Evolutionary conservation across 129 eudicot species (phyloP), one percentile per base, ranked within the genome.

Genomic region (Artemisia annua): DNA sequence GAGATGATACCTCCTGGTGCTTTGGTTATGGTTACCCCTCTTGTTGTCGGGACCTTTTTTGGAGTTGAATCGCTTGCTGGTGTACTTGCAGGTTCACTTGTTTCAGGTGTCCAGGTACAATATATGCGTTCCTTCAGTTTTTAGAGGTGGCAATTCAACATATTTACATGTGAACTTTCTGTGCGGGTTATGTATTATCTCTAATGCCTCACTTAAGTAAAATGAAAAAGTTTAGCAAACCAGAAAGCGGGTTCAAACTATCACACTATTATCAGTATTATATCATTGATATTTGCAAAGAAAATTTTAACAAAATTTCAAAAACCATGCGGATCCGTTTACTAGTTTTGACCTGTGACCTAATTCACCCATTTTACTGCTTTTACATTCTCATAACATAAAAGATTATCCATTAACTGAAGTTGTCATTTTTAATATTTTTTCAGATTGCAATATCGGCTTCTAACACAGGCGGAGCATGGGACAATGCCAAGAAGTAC

Each of bases 1-100:
- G 81, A 84, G 50, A 84, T 84, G 88, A 84, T 84, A 68, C 88
- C 85, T 15, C 85, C 88, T 5, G 88, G 85, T 63, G 88, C 88
- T 39, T 65, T 84, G 54, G 85, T 84, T 58, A 69, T 84, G 79
- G 65, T 84, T 6, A 80, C 85, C 1, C 88, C 88, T 15, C 72
- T 84, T 10, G 63, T 84, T 80, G 83, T 82, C 8, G 88, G 88
- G 35, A 84, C 83, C 30, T 80, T 84, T 48, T 84, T 84, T 64
- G 85, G 88, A n/a, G 88, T 84, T 6, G 85, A 84, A 77, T 77
- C 88, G 10, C 85, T 84, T 17, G 82, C 88, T 49, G 88, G 88
- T 20, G 61, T 84, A 51, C 85, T 84, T 51, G 85, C 83, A 22
- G 88, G 88, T 5, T 71, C 88, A 3, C 85, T 84, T 44, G 85